Conservation (phyloP, 441 rosid genomes). For the Adansonia madagascariensis region DNA sequence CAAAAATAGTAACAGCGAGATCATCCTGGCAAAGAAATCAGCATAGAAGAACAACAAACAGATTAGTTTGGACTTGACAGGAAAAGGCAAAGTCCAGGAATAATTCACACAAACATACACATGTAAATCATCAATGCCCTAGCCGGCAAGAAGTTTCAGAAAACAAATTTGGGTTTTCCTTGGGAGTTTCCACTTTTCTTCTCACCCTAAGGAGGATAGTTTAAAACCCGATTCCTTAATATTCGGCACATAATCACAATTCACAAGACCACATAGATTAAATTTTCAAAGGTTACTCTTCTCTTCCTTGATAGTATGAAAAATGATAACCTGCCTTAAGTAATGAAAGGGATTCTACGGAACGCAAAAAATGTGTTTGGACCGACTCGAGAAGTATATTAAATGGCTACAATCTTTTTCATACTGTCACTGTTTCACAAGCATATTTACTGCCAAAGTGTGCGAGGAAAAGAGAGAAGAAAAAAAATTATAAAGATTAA, state of each 20-base stretch:
- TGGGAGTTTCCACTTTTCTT: background rate
- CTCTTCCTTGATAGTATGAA: background rate
- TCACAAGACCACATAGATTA: background rate
- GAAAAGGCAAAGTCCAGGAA: background rate
- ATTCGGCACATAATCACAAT: background rate
- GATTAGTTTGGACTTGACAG: background rate
- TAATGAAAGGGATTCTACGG: background rate
- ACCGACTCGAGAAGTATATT: background rate
- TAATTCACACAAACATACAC: background rate
- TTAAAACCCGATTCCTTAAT: background rate
- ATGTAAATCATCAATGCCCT: background rate
- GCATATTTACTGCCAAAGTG: background rate
- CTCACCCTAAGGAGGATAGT: background rate
- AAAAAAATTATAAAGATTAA: background rate
- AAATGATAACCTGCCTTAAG: background rate
- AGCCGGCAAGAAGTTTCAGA: background rate
- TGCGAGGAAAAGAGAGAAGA: background rate
- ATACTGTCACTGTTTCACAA: background rate
- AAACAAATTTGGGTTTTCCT: background rate
- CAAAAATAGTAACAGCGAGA: background rate
- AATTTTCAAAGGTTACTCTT: constrained; percentile 1
- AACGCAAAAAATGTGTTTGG: background rate
- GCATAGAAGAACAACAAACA: background rate
- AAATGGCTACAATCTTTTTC: background rate
- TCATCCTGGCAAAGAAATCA: background rate